These are phyloP conservation scores for Madurella fahalii DNA, from an alignment of 2,329 filamentous ascomycete genomes.

Conservation along the genomic window DNA sequence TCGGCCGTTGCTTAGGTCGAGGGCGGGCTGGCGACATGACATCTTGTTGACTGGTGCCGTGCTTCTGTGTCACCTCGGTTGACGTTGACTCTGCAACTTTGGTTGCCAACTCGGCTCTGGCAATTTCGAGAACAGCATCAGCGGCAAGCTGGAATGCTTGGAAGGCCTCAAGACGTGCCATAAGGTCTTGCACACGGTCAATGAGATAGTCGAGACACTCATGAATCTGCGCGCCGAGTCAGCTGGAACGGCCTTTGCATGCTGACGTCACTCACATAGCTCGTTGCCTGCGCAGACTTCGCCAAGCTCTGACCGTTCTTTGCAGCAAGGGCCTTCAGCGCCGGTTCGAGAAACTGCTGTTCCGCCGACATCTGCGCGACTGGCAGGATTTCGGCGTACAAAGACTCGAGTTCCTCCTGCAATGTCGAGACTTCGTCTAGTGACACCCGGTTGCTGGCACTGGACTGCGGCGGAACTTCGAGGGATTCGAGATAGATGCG, in stretches of 20 bases:
- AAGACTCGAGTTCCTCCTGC: conserved; percentile 62
- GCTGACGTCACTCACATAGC: conserved; percentile 43
- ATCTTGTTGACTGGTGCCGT: conserved; percentile 16
- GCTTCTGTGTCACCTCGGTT: conserved; percentile 23
- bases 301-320: conserved; percentile 42
- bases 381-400: conserved; percentile 65
- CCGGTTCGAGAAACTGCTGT: conserved; percentile 61
- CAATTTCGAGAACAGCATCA: conserved; percentile 37
- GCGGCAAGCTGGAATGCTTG: conserved; percentile 44
- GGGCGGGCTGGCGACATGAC: conserved; percentile 34
- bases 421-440: conserved; percentile 46
- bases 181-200: conserved; percentile 42
- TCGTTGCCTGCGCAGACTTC: conserved; percentile 44
- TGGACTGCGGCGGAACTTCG: conserved; percentile 22
- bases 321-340: conserved; percentile 43
- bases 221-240: conserved; percentile 39
- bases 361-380: conserved; percentile 69
- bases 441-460: conserved; percentile 21
- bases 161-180: conserved; percentile 40
- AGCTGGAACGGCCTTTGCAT: conserved; percentile 18
- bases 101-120: conserved; percentile 41
- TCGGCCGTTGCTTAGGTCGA: conserved; percentile 25
- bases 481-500: conserved; percentile 51
- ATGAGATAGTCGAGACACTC: conserved; percentile 50
- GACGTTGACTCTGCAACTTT: conserved; percentile 31